phyloP scores from a whole-genome alignment of 352 stramenopile genomes.

The Blastocystis sp. region DNA sequence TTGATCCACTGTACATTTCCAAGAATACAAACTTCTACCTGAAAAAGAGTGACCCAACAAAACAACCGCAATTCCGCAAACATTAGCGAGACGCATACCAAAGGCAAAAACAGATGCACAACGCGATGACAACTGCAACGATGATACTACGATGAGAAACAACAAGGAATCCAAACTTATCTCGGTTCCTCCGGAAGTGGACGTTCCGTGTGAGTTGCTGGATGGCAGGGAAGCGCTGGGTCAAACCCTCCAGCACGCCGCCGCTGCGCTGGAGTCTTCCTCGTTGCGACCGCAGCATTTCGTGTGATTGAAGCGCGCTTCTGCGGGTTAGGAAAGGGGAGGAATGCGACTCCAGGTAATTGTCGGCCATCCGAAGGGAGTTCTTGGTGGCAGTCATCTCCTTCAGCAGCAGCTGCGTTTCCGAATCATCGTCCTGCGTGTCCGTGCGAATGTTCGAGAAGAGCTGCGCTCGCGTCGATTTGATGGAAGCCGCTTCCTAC shows the following conservation, averaged over 20 bases:
- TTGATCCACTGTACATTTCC: too few relatives aligned
- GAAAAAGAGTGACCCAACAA: background rate
- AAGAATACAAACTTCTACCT: too few relatives aligned
- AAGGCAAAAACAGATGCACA: constrained; percentile 66
- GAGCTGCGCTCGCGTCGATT: constrained; percentile 32
- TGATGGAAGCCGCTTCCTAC: constrained; percentile 17
- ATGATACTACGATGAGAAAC: constrained; percentile 35
- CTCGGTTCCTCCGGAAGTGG: background rate
- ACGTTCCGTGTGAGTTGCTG: constrained; percentile 10
- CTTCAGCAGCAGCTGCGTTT: constrained; percentile 55
- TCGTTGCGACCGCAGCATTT: background rate
- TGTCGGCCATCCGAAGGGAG: constrained; percentile 57
- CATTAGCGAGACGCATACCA: constrained; percentile 61
- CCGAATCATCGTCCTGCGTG: constrained; percentile 6
- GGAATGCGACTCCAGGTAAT: constrained; percentile 34
- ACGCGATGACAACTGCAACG: constrained; percentile 36
- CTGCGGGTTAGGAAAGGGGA: background rate
- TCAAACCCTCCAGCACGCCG: background rate
- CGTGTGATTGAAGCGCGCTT: constrained; percentile 12
- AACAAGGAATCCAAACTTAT: constrained; percentile 3
- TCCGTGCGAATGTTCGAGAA: constrained; percentile 19
- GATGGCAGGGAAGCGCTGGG: constrained; percentile 32
- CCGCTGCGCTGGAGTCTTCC: background rate
- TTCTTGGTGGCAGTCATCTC: constrained; percentile 57
- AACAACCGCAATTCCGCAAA: constrained; percentile 5